Conservation (phyloP, 305 asterid species). For the Striga hermonthica region DNA sequence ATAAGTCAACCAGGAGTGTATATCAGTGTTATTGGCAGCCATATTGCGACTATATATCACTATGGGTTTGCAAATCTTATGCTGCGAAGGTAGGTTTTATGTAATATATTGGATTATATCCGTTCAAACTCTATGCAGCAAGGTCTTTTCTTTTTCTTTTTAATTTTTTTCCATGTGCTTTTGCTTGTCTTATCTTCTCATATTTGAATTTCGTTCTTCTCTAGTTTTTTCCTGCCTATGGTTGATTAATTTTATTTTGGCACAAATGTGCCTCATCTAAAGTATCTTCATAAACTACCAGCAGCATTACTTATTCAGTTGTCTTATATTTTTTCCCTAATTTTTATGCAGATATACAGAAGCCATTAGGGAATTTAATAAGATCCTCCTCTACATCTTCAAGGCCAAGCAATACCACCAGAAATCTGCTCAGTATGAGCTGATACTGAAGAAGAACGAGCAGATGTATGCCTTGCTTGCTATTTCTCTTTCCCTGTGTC, state of each 20-base stretch:
- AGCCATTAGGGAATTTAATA: conserved; percentile 79
- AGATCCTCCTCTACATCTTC: conserved; percentile 77
- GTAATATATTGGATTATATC: not conserved
- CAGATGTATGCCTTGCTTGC: conserved; percentile 92
- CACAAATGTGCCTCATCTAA: not conserved
- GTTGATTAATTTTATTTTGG: not conserved
- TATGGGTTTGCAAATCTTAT: conserved; percentile 95
- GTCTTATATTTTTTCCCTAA: conserved; percentile 6
- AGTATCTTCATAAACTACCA: conserved; percentile 2
- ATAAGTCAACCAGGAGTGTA: conserved; percentile 83
- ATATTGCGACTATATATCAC: conserved; percentile 83
- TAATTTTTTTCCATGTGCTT: no score
- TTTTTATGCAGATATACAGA: conserved; percentile 60
- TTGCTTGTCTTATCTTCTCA: not conserved
- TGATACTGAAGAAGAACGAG: conserved; percentile 91
- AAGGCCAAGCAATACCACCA: conserved; percentile 94
- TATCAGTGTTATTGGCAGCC: conserved; percentile 85
- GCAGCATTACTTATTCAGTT: not conserved
- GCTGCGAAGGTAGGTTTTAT: conserved; percentile 66
- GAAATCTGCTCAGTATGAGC: conserved; percentile 91
- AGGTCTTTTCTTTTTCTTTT: not conserved
- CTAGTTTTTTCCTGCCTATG: not conserved
- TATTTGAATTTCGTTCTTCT: no score
- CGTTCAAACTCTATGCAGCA: conserved; percentile 4
- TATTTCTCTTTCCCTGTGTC: conserved; percentile 68